Conservation (phyloP, 192 early-diverging fungal species). For the Oehlia diaphana region DNA sequence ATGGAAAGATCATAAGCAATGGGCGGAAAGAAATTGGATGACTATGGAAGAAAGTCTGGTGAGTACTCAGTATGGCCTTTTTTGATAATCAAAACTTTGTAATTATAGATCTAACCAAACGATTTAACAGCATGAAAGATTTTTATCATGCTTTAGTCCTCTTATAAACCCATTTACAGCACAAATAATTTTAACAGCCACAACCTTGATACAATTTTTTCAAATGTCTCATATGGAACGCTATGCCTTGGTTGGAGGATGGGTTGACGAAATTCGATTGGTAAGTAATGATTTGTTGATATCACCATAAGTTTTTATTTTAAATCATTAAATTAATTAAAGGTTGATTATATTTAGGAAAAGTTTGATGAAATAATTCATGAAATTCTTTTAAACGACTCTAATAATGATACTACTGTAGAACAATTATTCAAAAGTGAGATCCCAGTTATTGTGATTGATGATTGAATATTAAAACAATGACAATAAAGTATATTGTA, state of each 20-base stretch:
- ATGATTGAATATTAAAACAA: too few relatives aligned
- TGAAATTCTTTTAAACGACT: not conserved
- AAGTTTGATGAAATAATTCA: slow-evolving; percentile 1
- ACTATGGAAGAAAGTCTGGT: slow-evolving; percentile 24
- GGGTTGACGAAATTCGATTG: slow-evolving; percentile 20
- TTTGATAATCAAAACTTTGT: too few relatives aligned
- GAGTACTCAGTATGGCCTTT: too few relatives aligned
- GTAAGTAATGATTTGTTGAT: not conserved
- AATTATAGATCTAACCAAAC: too few relatives aligned
- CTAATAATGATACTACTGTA: not conserved
- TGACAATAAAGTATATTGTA: too few relatives aligned
- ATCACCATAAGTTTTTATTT: too few relatives aligned
- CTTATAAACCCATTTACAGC: slow-evolving; percentile 26
- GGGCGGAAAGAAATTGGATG: slow-evolving; percentile 25
- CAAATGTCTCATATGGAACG: slow-evolving; percentile 23
- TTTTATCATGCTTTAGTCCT: slow-evolving; percentile 20
- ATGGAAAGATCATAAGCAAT: slow-evolving; percentile 16
- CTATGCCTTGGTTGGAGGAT: slow-evolving; percentile 7
- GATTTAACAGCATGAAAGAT: slow-evolving; percentile 20
- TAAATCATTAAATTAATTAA: too few relatives aligned
- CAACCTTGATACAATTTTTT: slow-evolving; percentile 5
- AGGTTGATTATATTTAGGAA: not conserved
- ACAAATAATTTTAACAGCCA: slow-evolving; percentile 27
- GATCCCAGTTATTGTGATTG: too few relatives aligned
- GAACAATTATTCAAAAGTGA: too few relatives aligned